Evolutionary conservation across 129 eudicot species (phyloP).

Genomic region (Erigeron canadensis): DNA sequence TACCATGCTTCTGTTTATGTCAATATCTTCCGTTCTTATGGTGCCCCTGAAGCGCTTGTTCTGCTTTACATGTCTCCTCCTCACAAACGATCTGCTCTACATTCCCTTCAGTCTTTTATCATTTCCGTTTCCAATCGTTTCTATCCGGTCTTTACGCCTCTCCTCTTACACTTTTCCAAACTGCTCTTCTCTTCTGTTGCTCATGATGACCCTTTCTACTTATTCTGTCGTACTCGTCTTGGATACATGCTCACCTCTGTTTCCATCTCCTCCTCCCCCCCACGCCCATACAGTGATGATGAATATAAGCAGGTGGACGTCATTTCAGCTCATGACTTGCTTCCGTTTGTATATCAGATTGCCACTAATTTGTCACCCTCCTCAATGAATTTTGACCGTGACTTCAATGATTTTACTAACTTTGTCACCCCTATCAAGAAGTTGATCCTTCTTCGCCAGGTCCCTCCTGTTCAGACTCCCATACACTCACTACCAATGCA

Average conservation of each 20-base stretch:
- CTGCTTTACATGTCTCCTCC: constrained; percentile 53
- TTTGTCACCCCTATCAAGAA: background rate
- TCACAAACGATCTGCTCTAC: constrained; percentile 46
- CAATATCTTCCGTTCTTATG: constrained; percentile 46
- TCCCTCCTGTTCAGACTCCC: background rate
- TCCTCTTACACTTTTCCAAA: constrained; percentile 69
- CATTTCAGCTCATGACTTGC: background rate
- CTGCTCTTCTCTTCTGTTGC: constrained; percentile 39
- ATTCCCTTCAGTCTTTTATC: constrained; percentile 43
- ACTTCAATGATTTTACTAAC: background rate
- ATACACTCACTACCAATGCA: background rate
- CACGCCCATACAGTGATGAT: constrained; percentile 15
- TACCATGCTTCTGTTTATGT: constrained; percentile 37
- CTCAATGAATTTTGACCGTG: background rate
- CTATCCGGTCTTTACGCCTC: constrained; percentile 35
- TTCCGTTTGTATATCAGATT: background rate
- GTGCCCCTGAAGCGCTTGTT: constrained; percentile 54
- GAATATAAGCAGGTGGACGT: background rate
- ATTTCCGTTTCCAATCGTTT: background rate
- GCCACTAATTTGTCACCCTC: background rate
- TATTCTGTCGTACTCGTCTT: constrained; percentile 48
- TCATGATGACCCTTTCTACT: constrained; percentile 45
- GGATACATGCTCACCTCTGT: constrained; percentile 48
- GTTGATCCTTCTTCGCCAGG: background rate
- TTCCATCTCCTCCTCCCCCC: background rate